Evolutionary conservation across 176 grass and related monocot genomes (phyloP).

Genomic region (Miscanthus lutarioriparius): DNA sequence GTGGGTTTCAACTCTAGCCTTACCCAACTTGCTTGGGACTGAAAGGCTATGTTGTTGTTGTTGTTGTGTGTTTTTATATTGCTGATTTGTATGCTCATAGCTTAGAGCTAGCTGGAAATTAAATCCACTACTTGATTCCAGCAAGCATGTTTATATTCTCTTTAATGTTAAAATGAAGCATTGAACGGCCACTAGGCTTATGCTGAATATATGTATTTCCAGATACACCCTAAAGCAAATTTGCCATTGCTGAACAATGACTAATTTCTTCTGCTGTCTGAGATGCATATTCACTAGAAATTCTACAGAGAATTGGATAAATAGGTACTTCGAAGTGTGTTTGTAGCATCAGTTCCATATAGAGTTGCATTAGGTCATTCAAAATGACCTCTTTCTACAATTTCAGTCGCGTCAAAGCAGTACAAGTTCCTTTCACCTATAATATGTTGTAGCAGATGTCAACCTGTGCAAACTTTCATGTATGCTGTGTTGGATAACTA

Average conservation of each 20-base stretch:
- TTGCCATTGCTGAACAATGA: neutral
- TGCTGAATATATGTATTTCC: neutral
- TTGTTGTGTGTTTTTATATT: slow-evolving; percentile 16
- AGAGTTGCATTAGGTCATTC: neutral
- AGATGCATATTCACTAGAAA: neutral
- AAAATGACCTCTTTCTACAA: neutral
- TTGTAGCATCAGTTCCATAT: neutral
- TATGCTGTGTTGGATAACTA: neutral
- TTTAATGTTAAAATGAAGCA: slow-evolving; percentile 25
- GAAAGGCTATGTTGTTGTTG: too few species aligned
- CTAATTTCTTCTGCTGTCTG: neutral
- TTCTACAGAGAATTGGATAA: slow-evolving; percentile 8
- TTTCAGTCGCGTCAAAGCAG: neutral
- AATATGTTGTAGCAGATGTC: slow-evolving; percentile 6
- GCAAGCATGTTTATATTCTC: neutral
- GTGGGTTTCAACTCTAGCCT: too few species aligned
- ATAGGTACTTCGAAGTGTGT: neutral
- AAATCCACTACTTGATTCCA: slow-evolving; percentile 12
- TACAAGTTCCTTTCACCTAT: slow-evolving; percentile 10
- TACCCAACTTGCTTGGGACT: too few species aligned
- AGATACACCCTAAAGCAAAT: neutral
- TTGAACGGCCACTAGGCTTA: neutral
- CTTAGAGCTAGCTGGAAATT: slow-evolving; percentile 28
- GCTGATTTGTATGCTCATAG: neutral
- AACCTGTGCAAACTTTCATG: neutral